Base-by-base conservation (phyloP, 75 land plant species). In the Gnetum montanum region DNA sequence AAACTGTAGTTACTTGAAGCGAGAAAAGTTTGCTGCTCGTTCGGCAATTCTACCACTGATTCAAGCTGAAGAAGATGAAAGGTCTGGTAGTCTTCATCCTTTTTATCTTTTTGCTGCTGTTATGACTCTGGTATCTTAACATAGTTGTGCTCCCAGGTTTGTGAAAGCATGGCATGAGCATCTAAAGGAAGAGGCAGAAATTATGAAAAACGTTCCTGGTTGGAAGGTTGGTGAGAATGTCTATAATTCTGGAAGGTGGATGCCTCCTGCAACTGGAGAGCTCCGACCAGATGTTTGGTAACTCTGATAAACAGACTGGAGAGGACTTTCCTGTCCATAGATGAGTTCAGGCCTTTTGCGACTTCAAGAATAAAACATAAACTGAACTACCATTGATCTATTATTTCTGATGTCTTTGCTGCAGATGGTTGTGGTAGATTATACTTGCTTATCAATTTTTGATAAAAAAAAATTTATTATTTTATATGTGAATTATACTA, bases 181-280 rank as follows among this genome's bases (percentile, higher is more conserved):
- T 58, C 70, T 93, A 46, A 87, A 85, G 28, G 90, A 93, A 47
- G 98, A 93, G 58, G 86, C 90, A 3, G 72, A 74, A 59, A 78
- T 93, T 24, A 93, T 93, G 96, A 93, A 93, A 40, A 68, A 93
- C 63, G 98, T 89, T 34, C 98, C 98, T 13, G 98, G 98, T 50
- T 93, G 98, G 98, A 85, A 89, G 59, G 96, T 93, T 50, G 98
- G 98, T 38, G 90, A 79, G 58, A 89, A 61, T 63, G 98, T 93
- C 3, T 93, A 93, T 63, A 58, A 85, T 72, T 84, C 98, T 46
- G 86, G 86, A 16, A 82, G 64, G 60, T 93, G 98, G 98, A 79
- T 79, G 84, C 84, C 98, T 7, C 98, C 96, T 19, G 83, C 95
- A 48, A 79, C 74, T 25, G 85, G 85, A 29, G 74, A 81, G 62